phyloP scores from a whole-genome alignment of 2,329 filamentous ascomycete species.

The Cladosporium sp. region DNA sequence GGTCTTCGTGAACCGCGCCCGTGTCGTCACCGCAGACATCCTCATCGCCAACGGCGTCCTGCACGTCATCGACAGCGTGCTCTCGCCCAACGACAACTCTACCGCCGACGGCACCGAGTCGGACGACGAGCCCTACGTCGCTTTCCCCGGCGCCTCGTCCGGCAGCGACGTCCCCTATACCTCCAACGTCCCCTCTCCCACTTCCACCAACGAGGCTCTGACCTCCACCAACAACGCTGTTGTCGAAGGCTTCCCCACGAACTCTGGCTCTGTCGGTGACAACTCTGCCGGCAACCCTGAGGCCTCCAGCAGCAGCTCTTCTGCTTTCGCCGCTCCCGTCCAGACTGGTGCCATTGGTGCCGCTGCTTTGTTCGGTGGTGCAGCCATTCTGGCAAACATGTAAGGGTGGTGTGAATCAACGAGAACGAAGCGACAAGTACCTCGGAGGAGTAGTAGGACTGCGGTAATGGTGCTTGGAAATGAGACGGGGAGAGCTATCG shows the following conservation, averaged over 20 bases:
- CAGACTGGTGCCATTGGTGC: slow-evolving; percentile 47
- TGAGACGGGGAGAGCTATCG: neutral
- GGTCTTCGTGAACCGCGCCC: slow-evolving; percentile 48
- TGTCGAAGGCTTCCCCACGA: slow-evolving; percentile 29
- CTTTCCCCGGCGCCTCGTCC: slow-evolving; percentile 53
- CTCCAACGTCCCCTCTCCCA: slow-evolving; percentile 51
- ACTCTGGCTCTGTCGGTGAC: slow-evolving; percentile 8
- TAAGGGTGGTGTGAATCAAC: slow-evolving; percentile 15
- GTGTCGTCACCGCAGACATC: slow-evolving; percentile 44
- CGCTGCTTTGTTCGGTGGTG: slow-evolving; percentile 51
- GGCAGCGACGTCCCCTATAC: slow-evolving; percentile 56
- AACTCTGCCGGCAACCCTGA: slow-evolving; percentile 17
- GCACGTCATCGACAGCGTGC: slow-evolving; percentile 55
- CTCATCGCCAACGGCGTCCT: slow-evolving; percentile 49
- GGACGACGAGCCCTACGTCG: slow-evolving; percentile 39
- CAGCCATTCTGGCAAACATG: slow-evolving; percentile 33
- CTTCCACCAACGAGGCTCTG: slow-evolving; percentile 37
- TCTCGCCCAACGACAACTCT: slow-evolving; percentile 50
- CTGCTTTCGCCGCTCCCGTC: slow-evolving; percentile 35
- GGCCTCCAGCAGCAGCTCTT: slow-evolving; percentile 13
- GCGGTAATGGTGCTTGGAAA: neutral
- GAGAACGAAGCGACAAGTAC: neutral
- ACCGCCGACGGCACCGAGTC: slow-evolving; percentile 46
- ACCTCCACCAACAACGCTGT: slow-evolving; percentile 35
- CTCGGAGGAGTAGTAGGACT: neutral